Evolutionary conservation across 495 filamentous ascomycete genomes (phyloP).

Genomic region (Aspergillus cavernicola): DNA sequence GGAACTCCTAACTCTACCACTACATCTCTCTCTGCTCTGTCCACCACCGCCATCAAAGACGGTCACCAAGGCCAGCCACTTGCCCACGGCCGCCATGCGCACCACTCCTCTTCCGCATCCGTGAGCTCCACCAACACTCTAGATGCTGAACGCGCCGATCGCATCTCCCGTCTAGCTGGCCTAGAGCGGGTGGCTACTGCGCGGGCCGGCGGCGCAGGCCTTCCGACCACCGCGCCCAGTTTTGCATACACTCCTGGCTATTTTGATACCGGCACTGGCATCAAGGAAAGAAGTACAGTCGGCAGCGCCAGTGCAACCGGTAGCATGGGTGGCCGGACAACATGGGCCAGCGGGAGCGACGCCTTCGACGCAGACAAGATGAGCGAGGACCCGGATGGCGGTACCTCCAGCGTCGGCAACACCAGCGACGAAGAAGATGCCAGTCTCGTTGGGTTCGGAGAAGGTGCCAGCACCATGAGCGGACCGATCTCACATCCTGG

Average conservation of each 20-base stretch:
- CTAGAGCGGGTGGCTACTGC: slow-evolving; percentile 73
- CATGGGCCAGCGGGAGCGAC: slow-evolving; percentile 68
- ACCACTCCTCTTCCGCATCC: slow-evolving; percentile 45
- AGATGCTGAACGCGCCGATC: slow-evolving; percentile 88
- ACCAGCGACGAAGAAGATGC: slow-evolving; percentile 76
- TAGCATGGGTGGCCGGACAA: slow-evolving; percentile 67
- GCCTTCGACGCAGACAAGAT: slow-evolving; percentile 62
- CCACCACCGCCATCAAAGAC: slow-evolving; percentile 91
- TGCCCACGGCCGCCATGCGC: slow-evolving; percentile 54
- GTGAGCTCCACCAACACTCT: slow-evolving; percentile 63
- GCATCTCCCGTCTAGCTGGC: slow-evolving; percentile 85
- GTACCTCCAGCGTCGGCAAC: slow-evolving; percentile 60
- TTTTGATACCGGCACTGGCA: slow-evolving; percentile 61
- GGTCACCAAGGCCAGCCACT: slow-evolving; percentile 73
- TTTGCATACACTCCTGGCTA: slow-evolving; percentile 47
- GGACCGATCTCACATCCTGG: slow-evolving; percentile 58
- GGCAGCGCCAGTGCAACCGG: slow-evolving; percentile 78
- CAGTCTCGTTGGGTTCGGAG: slow-evolving; percentile 80
- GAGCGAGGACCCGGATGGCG: slow-evolving; percentile 67
- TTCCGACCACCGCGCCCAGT: slow-evolving; percentile 22
- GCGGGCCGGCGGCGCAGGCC: slow-evolving; percentile 45
- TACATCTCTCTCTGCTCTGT: slow-evolving; percentile 79
- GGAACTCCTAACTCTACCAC: slow-evolving; percentile 89
- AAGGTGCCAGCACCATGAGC: slow-evolving; percentile 76
- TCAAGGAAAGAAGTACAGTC: slow-evolving; percentile 77